Evolutionary conservation across 2,329 filamentous ascomycete genomes (phyloP).

Genomic region (Cladosporium sphaerospermum): DNA sequence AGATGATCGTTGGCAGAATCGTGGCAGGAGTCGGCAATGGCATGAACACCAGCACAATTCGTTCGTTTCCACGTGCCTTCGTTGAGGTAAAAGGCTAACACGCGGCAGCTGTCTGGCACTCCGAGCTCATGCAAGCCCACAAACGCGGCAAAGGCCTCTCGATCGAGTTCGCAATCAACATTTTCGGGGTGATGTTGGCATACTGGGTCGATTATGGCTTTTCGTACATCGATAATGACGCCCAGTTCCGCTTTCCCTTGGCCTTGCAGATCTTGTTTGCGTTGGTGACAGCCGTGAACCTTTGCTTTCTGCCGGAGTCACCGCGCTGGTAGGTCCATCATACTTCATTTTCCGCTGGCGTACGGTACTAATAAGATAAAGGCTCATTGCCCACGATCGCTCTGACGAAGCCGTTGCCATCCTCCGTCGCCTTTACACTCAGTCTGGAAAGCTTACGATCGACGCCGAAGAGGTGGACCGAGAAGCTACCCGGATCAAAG

Average conservation of each 20-base stretch:
- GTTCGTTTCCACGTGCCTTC: slow-evolving; percentile 35
- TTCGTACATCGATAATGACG: slow-evolving; percentile 24
- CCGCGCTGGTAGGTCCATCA: slow-evolving; percentile 27
- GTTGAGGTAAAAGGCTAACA: neutral
- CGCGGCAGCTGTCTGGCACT: slow-evolving; percentile 35
- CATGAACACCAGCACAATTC: slow-evolving; percentile 51
- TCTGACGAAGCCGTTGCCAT: slow-evolving; percentile 28
- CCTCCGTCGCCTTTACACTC: slow-evolving; percentile 20
- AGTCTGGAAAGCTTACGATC: slow-evolving; percentile 16
- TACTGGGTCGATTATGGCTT: slow-evolving; percentile 33
- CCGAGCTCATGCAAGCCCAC: slow-evolving; percentile 37
- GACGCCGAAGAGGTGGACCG: slow-evolving; percentile 16
- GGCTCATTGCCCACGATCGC: slow-evolving; percentile 21
- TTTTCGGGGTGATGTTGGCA: slow-evolving; percentile 30
- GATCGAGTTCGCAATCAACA: slow-evolving; percentile 31
- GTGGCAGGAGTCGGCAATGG: slow-evolving; percentile 51
- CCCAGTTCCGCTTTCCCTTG: slow-evolving; percentile 37
- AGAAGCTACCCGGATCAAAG: slow-evolving; percentile 34
- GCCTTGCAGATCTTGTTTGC: slow-evolving; percentile 42
- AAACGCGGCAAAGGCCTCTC: slow-evolving; percentile 33
- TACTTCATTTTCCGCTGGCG: too few relatives aligned
- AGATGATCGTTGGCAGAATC: slow-evolving; percentile 48
- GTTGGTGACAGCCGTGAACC: slow-evolving; percentile 23
- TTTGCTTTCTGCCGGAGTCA: slow-evolving; percentile 34
- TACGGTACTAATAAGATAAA: slow-evolving; percentile 11